These are phyloP conservation scores for Phaeoacremonium minimum DNA, from an alignment of 2,329 filamentous ascomycete species.

Conservation along the genomic window DNA sequence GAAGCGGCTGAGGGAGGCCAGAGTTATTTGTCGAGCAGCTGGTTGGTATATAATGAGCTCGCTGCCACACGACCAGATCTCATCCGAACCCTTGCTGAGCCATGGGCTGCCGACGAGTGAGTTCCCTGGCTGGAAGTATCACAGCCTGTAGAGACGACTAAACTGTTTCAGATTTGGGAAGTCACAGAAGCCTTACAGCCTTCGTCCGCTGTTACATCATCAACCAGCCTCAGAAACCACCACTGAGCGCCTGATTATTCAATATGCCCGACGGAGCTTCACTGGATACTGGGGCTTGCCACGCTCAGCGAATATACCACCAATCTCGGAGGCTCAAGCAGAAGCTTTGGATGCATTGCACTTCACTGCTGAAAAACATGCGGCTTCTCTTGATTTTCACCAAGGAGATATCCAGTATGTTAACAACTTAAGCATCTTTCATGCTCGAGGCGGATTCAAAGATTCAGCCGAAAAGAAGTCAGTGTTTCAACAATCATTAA, in stretches of 20 bases:
- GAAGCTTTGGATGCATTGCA: conserved; percentile 49
- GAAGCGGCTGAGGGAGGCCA: conserved; percentile 50
- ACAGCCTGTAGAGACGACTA: conserved; percentile 40
- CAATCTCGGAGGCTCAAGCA: conserved; percentile 48
- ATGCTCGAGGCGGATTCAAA: conserved; percentile 44
- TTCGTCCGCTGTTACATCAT: conserved; percentile 51
- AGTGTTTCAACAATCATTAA: conserved; percentile 13
- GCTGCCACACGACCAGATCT: conserved; percentile 54
- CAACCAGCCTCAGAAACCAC: conserved; percentile 36
- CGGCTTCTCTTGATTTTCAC: conserved; percentile 38
- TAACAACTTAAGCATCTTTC: conserved; percentile 51
- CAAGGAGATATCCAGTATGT: conserved; percentile 50
- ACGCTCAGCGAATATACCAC: conserved; percentile 48
- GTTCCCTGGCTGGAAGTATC: no score
- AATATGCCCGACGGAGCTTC: conserved; percentile 56
- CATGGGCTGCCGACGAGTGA: conserved; percentile 44
- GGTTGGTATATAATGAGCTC: conserved; percentile 60
- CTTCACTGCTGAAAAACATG: conserved; percentile 41
- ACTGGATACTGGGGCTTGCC: conserved; percentile 53
- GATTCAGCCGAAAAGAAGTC: conserved; percentile 38
- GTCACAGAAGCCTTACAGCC: conserved; percentile 34
- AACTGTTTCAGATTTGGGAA: conserved; percentile 42
- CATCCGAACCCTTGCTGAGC: conserved; percentile 49
- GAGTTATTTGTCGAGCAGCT: conserved; percentile 53
- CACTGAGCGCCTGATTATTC: conserved; percentile 49